phyloP scores from a whole-genome alignment of 2,329 filamentous ascomycete genomes.

The Neopestalotiopsis sp. region DNA sequence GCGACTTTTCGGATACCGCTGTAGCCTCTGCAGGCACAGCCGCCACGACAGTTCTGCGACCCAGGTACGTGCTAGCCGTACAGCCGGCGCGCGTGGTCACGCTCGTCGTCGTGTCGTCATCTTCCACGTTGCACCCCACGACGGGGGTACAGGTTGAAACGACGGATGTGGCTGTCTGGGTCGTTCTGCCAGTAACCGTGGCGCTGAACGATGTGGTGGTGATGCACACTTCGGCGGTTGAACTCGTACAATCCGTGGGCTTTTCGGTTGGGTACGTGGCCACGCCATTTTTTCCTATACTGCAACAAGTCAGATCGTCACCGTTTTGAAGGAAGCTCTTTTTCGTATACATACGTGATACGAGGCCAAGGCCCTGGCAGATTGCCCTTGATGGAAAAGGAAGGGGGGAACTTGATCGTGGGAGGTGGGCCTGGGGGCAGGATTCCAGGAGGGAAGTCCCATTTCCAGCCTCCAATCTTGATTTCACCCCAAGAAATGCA shows the following conservation, averaged over 20 bases:
- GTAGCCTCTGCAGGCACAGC: not conserved
- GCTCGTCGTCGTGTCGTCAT: not conserved
- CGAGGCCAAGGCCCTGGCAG: slow-evolving; percentile 13
- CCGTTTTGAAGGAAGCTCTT: no score
- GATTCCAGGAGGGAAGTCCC: not conserved
- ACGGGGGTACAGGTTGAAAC: not conserved
- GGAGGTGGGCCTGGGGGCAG: slow-evolving; percentile 1
- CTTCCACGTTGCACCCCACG: slow-evolving; percentile 4
- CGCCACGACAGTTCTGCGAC: not conserved
- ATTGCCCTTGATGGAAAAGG: not conserved
- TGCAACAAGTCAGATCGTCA: not conserved
- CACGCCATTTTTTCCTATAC: not conserved
- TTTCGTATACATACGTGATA: slow-evolving; percentile 8
- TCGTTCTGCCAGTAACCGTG: not conserved
- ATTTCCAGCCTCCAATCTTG: slow-evolving; percentile 8
- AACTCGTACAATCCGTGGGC: not conserved
- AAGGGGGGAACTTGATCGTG: slow-evolving; percentile 3
- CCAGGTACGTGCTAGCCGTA: not conserved
- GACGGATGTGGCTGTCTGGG: not conserved
- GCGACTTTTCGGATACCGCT: not conserved
- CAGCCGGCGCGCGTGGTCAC: not conserved
- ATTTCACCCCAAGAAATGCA: slow-evolving; percentile 2
- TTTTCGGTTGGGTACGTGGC: not conserved
- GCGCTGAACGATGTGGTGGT: slow-evolving; percentile 1
- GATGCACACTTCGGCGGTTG: not conserved